Evolutionary conservation across 2,329 filamentous ascomycete genomes (phyloP).

Genomic region (Fusarium sp.): DNA sequence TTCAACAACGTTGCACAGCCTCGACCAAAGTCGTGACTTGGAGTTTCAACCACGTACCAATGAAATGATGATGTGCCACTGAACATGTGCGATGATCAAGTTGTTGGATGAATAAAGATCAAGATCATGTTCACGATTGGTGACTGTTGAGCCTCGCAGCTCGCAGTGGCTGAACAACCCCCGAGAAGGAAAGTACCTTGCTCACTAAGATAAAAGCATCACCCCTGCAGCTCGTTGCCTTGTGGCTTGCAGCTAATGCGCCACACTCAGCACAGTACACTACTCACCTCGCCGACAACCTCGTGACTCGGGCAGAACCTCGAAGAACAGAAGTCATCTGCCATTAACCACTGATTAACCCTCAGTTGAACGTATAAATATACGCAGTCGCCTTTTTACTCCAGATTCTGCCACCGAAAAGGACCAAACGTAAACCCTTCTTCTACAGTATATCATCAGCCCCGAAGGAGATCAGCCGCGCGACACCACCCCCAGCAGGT

Average conservation of each 20-base stretch:
- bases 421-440: slow-evolving; percentile 8
- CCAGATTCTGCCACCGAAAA: slow-evolving; percentile 6
- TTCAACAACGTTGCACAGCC: not conserved
- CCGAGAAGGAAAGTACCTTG: slow-evolving; percentile 1
- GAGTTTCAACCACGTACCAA: not conserved
- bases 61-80: not conserved
- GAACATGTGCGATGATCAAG: not conserved
- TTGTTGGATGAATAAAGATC: not conserved
- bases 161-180: not conserved
- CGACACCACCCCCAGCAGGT: slow-evolving; percentile 7
- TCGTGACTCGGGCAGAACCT: slow-evolving; percentile 41
- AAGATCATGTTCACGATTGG: not conserved
- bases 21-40: not conserved
- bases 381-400: slow-evolving; percentile 5
- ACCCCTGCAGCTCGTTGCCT: slow-evolving; percentile 34
- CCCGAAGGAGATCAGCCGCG: slow-evolving; percentile 2
- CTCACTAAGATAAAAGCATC: slow-evolving; percentile 1
- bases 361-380: slow-evolving; percentile 24
- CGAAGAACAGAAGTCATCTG: slow-evolving; percentile 42
- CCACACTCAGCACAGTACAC: slow-evolving; percentile 30
- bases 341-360: slow-evolving; percentile 24
- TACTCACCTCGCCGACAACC: slow-evolving; percentile 29
- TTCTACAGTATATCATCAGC: slow-evolving; percentile 10
- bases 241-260: slow-evolving; percentile 38
- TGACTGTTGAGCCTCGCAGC: not conserved